These are phyloP conservation scores for Acanthamoeba royreba DNA, from an alignment of 208 protist genomes.

Conservation along the genomic window DNA sequence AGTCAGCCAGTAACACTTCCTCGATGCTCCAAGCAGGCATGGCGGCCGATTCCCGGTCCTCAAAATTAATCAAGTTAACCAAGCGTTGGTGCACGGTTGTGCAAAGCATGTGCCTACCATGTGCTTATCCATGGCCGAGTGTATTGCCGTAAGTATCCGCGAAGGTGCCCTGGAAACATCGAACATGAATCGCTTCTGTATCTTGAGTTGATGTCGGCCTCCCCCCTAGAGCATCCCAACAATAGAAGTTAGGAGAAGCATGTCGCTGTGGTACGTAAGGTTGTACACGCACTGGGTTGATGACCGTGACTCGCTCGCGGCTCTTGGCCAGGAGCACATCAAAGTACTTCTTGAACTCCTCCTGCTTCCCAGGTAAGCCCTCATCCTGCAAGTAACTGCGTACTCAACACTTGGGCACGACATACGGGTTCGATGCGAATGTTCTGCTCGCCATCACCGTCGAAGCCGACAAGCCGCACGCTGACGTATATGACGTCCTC, in stretches of 20 bases:
- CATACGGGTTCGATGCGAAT: too few species aligned
- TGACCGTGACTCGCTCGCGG: neutral
- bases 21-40: neutral
- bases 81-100: neutral
- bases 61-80: neutral
- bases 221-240: too few species aligned
- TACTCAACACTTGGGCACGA: too few species aligned
- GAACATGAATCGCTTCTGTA: neutral
- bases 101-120: neutral
- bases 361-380: neutral
- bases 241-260: too few species aligned
- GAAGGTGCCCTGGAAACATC: neutral
- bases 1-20: neutral
- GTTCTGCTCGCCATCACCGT: neutral
- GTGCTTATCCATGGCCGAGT: neutral
- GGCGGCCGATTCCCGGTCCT: neutral
- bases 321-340: neutral
- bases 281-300: neutral
- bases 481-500: neutral
- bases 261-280: too few species aligned
- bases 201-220: too few species aligned
- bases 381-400: neutral
- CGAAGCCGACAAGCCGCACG: neutral
- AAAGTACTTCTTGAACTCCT: neutral
- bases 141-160: neutral